phyloP scores from a whole-genome alignment of 257 asterid genomes.

The Osmanthus fragrans region DNA sequence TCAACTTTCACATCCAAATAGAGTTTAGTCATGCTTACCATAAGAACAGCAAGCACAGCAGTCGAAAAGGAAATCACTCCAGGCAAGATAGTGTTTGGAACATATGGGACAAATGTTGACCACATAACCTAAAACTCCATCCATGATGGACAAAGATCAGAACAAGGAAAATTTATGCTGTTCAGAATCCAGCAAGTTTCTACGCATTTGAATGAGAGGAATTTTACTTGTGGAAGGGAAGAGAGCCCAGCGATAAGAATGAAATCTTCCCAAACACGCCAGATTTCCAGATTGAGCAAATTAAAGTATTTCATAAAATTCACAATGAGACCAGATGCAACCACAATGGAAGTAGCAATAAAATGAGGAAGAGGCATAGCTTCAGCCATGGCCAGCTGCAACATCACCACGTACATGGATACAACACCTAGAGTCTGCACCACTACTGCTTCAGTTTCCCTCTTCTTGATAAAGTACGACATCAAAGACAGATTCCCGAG shows the following conservation, averaged over 20 bases:
- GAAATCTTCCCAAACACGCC: conserved; percentile 93
- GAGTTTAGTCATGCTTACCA: conserved; percentile 53
- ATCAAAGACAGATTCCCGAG: conserved; percentile 90
- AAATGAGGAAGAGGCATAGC: conserved; percentile 98
- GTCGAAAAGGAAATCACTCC: conserved; percentile 56
- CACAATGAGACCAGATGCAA: conserved; percentile 71
- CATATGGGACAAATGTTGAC: conserved; percentile 91
- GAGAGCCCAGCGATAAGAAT: conserved; percentile 81
- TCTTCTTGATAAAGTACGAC: conserved; percentile 88
- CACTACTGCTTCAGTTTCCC: conserved; percentile 77
- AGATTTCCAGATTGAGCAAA: conserved; percentile 60
- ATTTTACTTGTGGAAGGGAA: conserved; percentile 80
- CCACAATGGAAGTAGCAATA: conserved; percentile 66
- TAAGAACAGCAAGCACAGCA: conserved; percentile 58
- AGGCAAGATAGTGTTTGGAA: conserved; percentile 82
- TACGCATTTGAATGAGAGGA: conserved; percentile 5
- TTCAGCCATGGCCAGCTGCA: conserved; percentile 88
- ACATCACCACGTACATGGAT: conserved; percentile 70
- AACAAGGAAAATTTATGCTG: not conserved
- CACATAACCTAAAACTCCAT: conserved; percentile 79
- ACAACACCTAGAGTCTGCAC: conserved; percentile 90
- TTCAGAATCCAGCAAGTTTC: too few relatives aligned
- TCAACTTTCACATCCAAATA: not conserved
- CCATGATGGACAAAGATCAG: conserved; percentile 1
- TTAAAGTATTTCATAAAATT: conserved; percentile 72